Evolutionary conservation across 495 filamentous ascomycete genomes (phyloP), one percentile per base, ranked within the genome.

Genomic region (Neurospora hispaniola): DNA sequence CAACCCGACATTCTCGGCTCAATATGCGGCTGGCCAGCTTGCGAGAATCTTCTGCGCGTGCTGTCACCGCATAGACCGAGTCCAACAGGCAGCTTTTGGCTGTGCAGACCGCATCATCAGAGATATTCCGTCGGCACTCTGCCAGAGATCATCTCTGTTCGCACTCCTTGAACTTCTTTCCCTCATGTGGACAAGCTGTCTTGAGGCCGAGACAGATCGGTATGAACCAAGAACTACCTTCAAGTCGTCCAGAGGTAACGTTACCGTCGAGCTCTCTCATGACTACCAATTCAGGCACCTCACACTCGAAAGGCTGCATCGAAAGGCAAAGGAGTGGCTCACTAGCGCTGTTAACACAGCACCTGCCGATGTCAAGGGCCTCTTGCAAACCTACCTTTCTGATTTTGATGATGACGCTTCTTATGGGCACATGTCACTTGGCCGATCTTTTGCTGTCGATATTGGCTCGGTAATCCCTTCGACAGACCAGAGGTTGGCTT

Each of bases 321-420:
- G 86, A 70, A 89, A 87, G 71, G 93, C 94, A n/a, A 92, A 87
- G 71, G 76, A 73, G 4, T 99, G 96, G 96, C 90, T 98, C 2
- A 88, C 86, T 3, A 80, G 86, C 42, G 93, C 92, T 23, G 88
- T 98, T 77, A 90, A 94, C 74, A 86, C 96, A 62, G 93, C 96
- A 9, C 94, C 96, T 20, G 84, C 97, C n/a, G 94, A 98, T 81
- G 89, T 98, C 66, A 98, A 99, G 77, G 94, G 96, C 0, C 82
- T 99, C 5, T 85, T 99, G 69, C 93, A 96, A 84, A 97, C 96
- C 0, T 99, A 98, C 81, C 86, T 99, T 27, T 97, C 96, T 16
- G 93, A 96, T 72, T 96, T 94, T 74, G 91, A 94, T 72, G 94
- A 97, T 74, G 91, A 96, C 73, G 91, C 91, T 68, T 88, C 87